These are phyloP conservation scores for Rhizopus sp. DNA, from an alignment of 371 early-diverging fungal genomes.

Conservation along the genomic window DNA sequence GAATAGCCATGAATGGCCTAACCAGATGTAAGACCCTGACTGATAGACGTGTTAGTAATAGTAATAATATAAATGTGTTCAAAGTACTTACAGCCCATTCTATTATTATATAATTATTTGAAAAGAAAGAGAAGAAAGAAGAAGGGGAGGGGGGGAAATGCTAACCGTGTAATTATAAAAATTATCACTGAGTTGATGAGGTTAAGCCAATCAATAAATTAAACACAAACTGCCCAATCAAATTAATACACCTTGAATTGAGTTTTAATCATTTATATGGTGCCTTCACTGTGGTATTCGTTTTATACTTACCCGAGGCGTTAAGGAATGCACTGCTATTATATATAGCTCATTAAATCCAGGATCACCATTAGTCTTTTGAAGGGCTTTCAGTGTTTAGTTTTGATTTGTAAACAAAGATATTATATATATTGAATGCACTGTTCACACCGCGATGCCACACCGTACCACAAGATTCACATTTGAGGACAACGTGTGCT, in stretches of 20 bases:
- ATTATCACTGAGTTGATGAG: constrained; percentile 4
- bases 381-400: no score
- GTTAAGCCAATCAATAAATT: constrained; percentile 18
- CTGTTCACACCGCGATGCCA: no score
- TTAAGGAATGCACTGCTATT: background rate
- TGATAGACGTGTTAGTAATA: constrained; percentile 22
- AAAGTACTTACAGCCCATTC: constrained; percentile 32
- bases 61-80: background rate
- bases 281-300: no score
- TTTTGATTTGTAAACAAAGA: no score
- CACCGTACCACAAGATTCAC: no score
- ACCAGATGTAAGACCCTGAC: constrained; percentile 97
- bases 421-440: no score
- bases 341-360: background rate
- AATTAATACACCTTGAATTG: constrained; percentile 22
- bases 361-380: no score
- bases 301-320: background rate
- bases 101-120: constrained; percentile 11
- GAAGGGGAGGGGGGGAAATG: background rate
- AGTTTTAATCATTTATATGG: background rate
- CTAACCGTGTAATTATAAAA: constrained; percentile 10
- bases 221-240: constrained; percentile 21
- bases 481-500: no score
- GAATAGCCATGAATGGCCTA: constrained; percentile 97
- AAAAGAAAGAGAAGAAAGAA: constrained; percentile 12